phyloP scores from a whole-genome alignment of 257 asterid genomes.

The Thymus mandschuricus region DNA sequence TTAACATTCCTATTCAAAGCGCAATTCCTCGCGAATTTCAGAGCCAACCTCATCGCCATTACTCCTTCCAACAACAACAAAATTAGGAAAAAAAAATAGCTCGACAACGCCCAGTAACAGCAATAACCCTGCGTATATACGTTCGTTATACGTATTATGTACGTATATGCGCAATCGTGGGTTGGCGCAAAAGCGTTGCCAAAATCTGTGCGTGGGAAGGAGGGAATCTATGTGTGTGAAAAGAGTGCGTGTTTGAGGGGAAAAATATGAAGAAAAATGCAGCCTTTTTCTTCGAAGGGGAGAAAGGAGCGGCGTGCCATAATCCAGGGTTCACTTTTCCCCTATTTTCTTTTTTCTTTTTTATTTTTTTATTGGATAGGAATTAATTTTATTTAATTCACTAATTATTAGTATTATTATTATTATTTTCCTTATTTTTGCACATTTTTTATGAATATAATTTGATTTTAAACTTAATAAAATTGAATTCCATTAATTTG shows the following conservation, averaged over 20 bases:
- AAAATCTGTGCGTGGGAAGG: constrained; percentile 18
- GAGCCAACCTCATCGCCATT: constrained; percentile 46
- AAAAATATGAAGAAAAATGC: background rate
- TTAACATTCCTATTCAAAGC: constrained; percentile 27
- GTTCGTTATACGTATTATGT: background rate
- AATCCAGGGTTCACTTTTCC: constrained; percentile 38
- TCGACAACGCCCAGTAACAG: constrained; percentile 8
- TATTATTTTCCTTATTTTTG: too few species aligned
- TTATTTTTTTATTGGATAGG: background rate
- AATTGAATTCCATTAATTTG: too few species aligned
- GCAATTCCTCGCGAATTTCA: constrained; percentile 36
- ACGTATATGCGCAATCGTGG: background rate
- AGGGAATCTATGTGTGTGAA: constrained; percentile 23
- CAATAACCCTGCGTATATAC: constrained; percentile 13
- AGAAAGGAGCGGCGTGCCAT: constrained; percentile 42
- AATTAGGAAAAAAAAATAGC: background rate
- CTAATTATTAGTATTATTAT: too few species aligned
- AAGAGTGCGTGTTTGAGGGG: background rate
- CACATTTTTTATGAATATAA: too few species aligned
- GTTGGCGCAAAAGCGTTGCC: background rate
- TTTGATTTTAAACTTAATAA: too few species aligned
- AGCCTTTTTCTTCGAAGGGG: constrained; percentile 4
- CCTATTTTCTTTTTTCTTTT: background rate
- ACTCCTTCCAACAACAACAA: constrained; percentile 11
- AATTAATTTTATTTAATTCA: background rate